phyloP scores from a whole-genome alignment of 768 basidiomycete genomes.

The Mycena capillaripes region DNA sequence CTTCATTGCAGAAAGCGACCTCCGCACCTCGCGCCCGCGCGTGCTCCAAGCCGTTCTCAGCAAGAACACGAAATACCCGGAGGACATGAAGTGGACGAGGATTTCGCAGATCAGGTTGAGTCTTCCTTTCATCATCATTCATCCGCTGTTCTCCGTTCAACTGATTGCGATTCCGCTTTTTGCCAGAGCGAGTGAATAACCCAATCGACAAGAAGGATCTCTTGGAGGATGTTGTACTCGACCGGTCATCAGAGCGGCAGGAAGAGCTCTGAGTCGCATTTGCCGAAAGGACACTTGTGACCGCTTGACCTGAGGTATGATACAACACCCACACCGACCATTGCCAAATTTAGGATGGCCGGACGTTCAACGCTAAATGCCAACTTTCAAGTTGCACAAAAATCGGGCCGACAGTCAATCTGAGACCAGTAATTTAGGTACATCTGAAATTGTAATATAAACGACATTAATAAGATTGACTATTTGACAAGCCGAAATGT shows the following conservation, averaged over 20 bases:
- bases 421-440: too few relatives aligned
- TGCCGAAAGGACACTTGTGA: too few relatives aligned
- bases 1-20: constrained; percentile 55
- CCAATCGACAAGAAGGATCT: constrained; percentile 59
- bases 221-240: constrained; percentile 59
- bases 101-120: constrained; percentile 55
- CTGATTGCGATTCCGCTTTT: not conserved
- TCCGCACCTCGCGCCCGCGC: constrained; percentile 50
- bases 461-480: too few relatives aligned
- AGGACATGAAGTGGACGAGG: constrained; percentile 57
- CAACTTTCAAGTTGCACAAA: too few relatives aligned
- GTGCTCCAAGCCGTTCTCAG: constrained; percentile 50
- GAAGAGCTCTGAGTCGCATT: constrained; percentile 52
- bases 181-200: constrained; percentile 49
- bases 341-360: too few relatives aligned
- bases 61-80: constrained; percentile 53
- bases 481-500: too few relatives aligned
- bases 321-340: too few relatives aligned
- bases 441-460: too few relatives aligned
- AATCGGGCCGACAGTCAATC: too few relatives aligned
- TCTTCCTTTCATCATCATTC: not conserved
- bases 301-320: too few relatives aligned
- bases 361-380: too few relatives aligned
- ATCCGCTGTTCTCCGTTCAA: not conserved
- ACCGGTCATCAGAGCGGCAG: constrained; percentile 60